Conservation (phyloP, 306 rosid genomes). For the Dalbergia cochinchinensis region DNA sequence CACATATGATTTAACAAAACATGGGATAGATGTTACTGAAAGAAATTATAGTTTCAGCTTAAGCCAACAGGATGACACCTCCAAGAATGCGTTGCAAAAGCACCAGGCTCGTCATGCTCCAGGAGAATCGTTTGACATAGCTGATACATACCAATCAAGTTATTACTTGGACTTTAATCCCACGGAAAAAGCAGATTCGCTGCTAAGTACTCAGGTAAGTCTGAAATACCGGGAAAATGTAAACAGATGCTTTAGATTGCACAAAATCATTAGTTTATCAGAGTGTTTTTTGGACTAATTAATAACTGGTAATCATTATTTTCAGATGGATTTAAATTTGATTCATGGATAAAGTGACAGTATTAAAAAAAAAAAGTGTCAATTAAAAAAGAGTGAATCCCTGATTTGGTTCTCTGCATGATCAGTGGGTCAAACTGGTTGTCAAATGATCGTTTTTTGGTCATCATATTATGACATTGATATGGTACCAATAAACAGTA, state of each 20-base stretch:
- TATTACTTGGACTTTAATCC: slow-evolving; percentile 46
- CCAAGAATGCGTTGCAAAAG: slow-evolving; percentile 45
- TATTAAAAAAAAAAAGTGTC: not conserved
- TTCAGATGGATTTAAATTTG: not conserved
- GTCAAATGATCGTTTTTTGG: not conserved
- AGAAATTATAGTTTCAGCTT: slow-evolving; percentile 35
- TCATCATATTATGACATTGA: not conserved
- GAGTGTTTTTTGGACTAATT: not conserved
- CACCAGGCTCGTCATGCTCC: slow-evolving; percentile 28
- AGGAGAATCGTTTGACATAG: slow-evolving; percentile 58
- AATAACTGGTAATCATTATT: not conserved
- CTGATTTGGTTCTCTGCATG: not conserved
- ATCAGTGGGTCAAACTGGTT: slow-evolving; percentile 1
- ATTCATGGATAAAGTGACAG: not conserved
- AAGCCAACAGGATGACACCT: slow-evolving; percentile 32
- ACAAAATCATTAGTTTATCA: slow-evolving; percentile 11
- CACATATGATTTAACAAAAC: slow-evolving; percentile 53
- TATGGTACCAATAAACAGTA: not conserved
- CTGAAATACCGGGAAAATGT: slow-evolving; percentile 14
- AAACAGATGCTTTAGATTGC: slow-evolving; percentile 14
- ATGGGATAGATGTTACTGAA: slow-evolving; percentile 44
- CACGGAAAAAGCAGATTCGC: slow-evolving; percentile 37
- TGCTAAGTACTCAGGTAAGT: slow-evolving; percentile 54
- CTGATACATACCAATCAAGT: slow-evolving; percentile 52
- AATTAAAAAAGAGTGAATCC: not conserved